These are phyloP conservation scores for Beauveria sp. DNA, from an alignment of 2,329 filamentous ascomycete species.

Conservation along the genomic window DNA sequence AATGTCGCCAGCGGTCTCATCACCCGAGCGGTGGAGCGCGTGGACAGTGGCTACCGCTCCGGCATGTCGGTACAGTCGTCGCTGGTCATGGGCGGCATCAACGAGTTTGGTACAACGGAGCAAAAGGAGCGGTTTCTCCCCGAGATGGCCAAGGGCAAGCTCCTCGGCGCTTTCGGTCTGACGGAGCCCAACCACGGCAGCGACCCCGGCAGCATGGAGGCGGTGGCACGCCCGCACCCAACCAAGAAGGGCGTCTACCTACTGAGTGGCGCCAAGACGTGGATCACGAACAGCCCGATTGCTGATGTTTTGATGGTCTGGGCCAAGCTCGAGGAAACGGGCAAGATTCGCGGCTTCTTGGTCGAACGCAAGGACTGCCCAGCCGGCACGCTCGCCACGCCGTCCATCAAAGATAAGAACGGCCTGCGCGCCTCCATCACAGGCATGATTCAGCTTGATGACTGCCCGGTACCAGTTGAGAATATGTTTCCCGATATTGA, in stretches of 20 bases:
- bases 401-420: slow-evolving; percentile 89
- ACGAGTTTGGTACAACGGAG: slow-evolving; percentile 80
- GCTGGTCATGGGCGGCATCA: slow-evolving; percentile 86
- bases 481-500: slow-evolving; percentile 94
- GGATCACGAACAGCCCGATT: slow-evolving; percentile 93
- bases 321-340: slow-evolving; percentile 86
- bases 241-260: slow-evolving; percentile 75
- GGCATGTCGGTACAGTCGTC: slow-evolving; percentile 93
- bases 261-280: slow-evolving; percentile 79
- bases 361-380: slow-evolving; percentile 81
- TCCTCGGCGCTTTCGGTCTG: slow-evolving; percentile 79
- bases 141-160: slow-evolving; percentile 70
- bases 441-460: slow-evolving; percentile 94
- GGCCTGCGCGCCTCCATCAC: slow-evolving; percentile 89
- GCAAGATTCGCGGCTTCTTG: slow-evolving; percentile 90
- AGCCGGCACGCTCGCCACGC: slow-evolving; percentile 82
- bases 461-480: slow-evolving; percentile 76
- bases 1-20: slow-evolving; percentile 86
- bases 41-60: slow-evolving; percentile 86
- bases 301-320: slow-evolving; percentile 80
- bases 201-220: slow-evolving; percentile 88
- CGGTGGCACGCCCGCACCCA: slow-evolving; percentile 73
- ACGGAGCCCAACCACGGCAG: slow-evolving; percentile 92
- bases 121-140: slow-evolving; percentile 81
- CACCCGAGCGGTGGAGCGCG: slow-evolving; percentile 80